phyloP scores from a whole-genome alignment of 345 rosid species.

The Rhizophora apiculata region DNA sequence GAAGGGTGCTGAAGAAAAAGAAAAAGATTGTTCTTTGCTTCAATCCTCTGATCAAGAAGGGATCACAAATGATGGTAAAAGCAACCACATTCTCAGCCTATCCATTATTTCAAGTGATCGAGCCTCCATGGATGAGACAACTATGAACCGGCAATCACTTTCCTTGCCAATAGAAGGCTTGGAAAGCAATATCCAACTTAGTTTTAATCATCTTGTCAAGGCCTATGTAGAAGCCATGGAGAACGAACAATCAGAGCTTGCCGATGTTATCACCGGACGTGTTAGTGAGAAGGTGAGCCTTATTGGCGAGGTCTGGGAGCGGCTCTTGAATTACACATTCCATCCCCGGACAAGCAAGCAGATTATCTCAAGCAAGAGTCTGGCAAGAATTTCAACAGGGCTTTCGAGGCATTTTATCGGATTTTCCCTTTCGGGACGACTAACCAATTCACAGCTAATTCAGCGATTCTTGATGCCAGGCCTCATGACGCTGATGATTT shows the following conservation, averaged over 20 bases:
- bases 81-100: too few species aligned
- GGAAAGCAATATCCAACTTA: conserved; percentile 3
- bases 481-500: conserved; percentile 14
- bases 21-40: neutral
- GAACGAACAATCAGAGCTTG: conserved; percentile 14
- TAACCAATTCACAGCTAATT: conserved; percentile 27
- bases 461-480: conserved; percentile 21
- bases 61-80: too few species aligned
- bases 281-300: conserved; percentile 24
- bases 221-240: conserved; percentile 25
- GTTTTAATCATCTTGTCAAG: conserved; percentile 11
- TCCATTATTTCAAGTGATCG: neutral
- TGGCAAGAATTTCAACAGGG: conserved; percentile 6
- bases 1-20: neutral
- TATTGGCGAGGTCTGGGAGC: conserved; percentile 7
- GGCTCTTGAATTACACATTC: conserved; percentile 21
- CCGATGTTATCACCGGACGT: conserved; percentile 18
- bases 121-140: neutral
- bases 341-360: conserved; percentile 10
- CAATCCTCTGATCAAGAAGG: too few species aligned
- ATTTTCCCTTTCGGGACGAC: conserved; percentile 22
- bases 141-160: neutral
- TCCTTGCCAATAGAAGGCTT: conserved; percentile 12
- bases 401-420: conserved; percentile 20
- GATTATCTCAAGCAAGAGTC: conserved; percentile 24